Conservation (phyloP, 345 rosid genomes). For the Punica granatum region DNA sequence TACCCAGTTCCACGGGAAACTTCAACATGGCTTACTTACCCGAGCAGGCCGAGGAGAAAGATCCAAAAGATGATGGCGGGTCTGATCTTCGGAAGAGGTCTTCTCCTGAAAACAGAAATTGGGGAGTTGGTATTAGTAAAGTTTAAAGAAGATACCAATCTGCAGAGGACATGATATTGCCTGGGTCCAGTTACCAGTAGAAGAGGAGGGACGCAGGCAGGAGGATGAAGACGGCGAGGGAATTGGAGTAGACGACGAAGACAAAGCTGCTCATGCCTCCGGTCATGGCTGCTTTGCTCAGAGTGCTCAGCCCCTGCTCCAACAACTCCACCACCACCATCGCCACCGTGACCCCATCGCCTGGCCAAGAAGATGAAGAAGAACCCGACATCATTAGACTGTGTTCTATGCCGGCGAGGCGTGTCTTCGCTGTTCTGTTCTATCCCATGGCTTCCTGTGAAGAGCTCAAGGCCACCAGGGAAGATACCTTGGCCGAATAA, state of each 20-base stretch:
- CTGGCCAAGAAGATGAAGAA: background rate
- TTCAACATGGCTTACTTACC: background rate
- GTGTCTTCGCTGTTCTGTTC: background rate
- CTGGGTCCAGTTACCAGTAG: slow-evolving; percentile 20
- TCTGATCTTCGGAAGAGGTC: background rate
- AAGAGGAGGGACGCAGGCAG: slow-evolving; percentile 31
- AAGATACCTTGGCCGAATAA: too few species aligned
- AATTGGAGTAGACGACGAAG: slow-evolving; percentile 26
- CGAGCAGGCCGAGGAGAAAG: background rate
- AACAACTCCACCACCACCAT: slow-evolving; percentile 16
- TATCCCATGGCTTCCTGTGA: background rate
- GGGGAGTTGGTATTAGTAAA: background rate
- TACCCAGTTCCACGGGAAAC: background rate
- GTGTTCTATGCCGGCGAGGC: background rate
- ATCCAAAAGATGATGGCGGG: background rate
- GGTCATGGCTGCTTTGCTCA: slow-evolving; percentile 31
- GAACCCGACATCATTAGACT: background rate
- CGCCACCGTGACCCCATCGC: background rate
- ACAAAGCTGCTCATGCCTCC: slow-evolving; percentile 26
- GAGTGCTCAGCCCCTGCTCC: slow-evolving; percentile 2
- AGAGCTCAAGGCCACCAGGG: background rate
- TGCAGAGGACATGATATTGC: background rate
- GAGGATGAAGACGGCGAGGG: slow-evolving; percentile 27
- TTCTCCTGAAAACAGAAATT: background rate
- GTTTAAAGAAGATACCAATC: too few species aligned